Conservation (phyloP, 306 rosid genomes). For the Pyrus betulifolia region DNA sequence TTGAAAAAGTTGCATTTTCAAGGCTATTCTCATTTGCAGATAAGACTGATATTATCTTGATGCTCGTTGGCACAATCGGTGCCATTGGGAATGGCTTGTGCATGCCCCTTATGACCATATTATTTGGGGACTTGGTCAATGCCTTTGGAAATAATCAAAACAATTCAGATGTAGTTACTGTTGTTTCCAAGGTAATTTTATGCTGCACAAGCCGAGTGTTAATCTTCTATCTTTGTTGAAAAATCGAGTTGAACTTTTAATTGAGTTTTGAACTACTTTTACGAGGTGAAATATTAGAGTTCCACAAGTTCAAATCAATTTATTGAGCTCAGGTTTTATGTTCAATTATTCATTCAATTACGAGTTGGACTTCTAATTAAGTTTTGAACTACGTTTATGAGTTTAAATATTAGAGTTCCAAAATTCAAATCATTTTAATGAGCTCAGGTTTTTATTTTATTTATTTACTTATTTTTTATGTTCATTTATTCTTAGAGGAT, state of each 20-base stretch:
- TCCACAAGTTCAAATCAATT: background rate
- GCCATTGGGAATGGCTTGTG: slow-evolving; percentile 65
- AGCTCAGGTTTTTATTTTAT: background rate
- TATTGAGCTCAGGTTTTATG: no score
- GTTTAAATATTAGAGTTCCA: no score
- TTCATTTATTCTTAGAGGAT: no score
- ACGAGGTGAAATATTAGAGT: background rate
- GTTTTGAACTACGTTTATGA: no score
- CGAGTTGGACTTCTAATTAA: no score
- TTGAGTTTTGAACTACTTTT: background rate
- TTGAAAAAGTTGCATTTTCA: slow-evolving; percentile 47
- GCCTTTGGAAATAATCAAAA: slow-evolving; percentile 58
- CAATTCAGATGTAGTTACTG: slow-evolving; percentile 18
- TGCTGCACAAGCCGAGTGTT: background rate
- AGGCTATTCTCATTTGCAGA: slow-evolving; percentile 81
- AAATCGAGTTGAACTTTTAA: background rate
- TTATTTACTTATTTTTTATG: no score
- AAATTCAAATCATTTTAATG: background rate
- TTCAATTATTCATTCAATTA: no score
- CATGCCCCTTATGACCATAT: slow-evolving; percentile 65
- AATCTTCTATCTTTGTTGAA: background rate
- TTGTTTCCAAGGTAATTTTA: slow-evolving; percentile 54
- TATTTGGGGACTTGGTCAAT: slow-evolving; percentile 57
- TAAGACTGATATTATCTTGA: slow-evolving; percentile 47
- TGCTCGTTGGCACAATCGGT: slow-evolving; percentile 62